These are phyloP conservation scores for Phyllosticta citrichinensis DNA, from an alignment of 2,329 filamentous ascomycete genomes.

Conservation along the genomic window DNA sequence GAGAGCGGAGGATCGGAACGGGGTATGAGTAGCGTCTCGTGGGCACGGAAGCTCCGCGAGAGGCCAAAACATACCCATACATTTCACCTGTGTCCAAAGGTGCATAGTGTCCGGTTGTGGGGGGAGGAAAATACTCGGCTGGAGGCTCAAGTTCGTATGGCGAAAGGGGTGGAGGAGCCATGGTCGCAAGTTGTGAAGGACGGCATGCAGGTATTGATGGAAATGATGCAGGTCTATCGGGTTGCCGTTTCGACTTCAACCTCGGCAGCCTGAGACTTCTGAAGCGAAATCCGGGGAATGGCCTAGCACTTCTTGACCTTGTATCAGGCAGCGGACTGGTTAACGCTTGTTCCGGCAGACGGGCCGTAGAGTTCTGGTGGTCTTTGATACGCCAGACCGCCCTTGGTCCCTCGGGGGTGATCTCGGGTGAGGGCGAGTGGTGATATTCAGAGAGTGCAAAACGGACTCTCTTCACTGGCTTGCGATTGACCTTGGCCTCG, in stretches of 20 bases:
- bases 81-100: neutral
- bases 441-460: neutral
- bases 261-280: neutral
- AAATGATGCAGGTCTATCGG: neutral
- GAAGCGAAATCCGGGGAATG: neutral
- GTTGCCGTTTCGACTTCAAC: neutral
- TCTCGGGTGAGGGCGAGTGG: neutral
- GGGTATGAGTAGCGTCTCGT: neutral
- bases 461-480: neutral
- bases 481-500: neutral
- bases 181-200: neutral
- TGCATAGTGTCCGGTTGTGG: neutral
- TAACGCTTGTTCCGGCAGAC: neutral
- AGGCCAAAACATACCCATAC: neutral
- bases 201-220: neutral
- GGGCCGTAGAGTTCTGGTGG: neutral
- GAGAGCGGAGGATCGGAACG: neutral
- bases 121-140: neutral
- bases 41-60: neutral
- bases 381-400: neutral
- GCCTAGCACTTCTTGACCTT: neutral
- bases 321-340: neutral
- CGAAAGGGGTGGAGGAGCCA: neutral
- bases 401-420: neutral
- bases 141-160: neutral